Evolutionary conservation across 768 basidiomycete species (phyloP), one percentile per base, ranked within the genome.

Genomic region (Tylopilus sp.): DNA sequence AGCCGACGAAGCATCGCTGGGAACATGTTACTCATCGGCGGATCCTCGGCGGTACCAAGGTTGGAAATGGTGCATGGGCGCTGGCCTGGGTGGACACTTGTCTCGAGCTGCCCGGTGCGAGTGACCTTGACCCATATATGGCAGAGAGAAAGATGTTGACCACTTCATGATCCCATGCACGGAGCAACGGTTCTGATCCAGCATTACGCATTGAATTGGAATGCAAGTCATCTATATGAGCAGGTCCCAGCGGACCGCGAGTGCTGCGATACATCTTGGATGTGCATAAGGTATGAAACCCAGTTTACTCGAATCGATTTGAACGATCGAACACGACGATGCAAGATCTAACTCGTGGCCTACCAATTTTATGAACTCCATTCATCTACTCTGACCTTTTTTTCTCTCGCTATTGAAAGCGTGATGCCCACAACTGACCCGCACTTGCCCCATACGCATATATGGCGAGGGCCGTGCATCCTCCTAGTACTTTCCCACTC

Each of bases 41-140:
- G 1, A 69, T 88, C 20, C 70, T 88, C 8, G 88, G 87, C 0
- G 87, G 86, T 3, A 79, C 83, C 0, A 88, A 87, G 65, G 80
- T 79, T 2, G 90, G 91, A 7, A 83, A 86, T 58, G 82, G 80
- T 0, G 88, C 86, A 4, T 92, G 91, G 91, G 88, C 79, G 0
- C 65, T 92, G 44, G 86, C 87, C 4, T 89, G 86, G 81, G 75
- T 91, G 18, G 90, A 91, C 52, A 77, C 75, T 0, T 67, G 70
- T 31, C 71, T 78, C 59, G 74, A 77, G 48, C 44, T 74, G 1
- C 60, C 59, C 1, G 40, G 50, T 23, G 51, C 60, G 17, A 57
- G 57, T 4, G 60, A 58, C 42, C 44, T 61, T 48, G 67, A 69
- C 40, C 47, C 57, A 15, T 38, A 40, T 12, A 55, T 46, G 13